Evolutionary conservation across 2,329 filamentous ascomycete species (phyloP).

Genomic region (Neonectria ditissima): DNA sequence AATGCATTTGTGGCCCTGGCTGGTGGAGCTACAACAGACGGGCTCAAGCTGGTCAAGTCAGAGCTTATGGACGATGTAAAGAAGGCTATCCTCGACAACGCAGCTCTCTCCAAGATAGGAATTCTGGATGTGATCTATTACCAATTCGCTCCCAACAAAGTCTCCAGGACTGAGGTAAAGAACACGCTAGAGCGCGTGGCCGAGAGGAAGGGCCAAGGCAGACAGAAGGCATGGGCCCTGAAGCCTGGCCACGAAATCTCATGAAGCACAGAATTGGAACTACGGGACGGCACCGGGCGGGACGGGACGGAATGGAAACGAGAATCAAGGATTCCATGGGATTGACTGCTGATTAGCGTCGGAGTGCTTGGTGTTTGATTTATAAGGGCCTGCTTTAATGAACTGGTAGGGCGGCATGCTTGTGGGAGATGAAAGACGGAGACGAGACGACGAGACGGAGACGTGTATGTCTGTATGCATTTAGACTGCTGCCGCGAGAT

Average conservation of each 20-base stretch:
- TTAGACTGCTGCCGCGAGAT: conserved; percentile 17
- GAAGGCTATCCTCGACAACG: conserved; percentile 55
- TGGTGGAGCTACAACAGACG: conserved; percentile 30
- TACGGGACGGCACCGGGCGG: conserved; percentile 24
- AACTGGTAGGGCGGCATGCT: conserved; percentile 16
- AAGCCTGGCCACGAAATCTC: conserved; percentile 54
- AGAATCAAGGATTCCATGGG: conserved; percentile 26
- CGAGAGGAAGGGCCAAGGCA: conserved; percentile 53
- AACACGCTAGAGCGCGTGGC: conserved; percentile 56
- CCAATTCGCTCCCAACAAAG: conserved; percentile 49
- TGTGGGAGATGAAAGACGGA: background rate
- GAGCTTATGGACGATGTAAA: conserved; percentile 57
- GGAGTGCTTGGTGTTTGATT: conserved; percentile 37
- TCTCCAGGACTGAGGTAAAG: conserved; percentile 56
- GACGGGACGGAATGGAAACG: background rate
- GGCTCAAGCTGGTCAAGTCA: conserved; percentile 51
- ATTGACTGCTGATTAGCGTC: conserved; percentile 42
- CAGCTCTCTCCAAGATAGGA: conserved; percentile 54
- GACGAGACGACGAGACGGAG: background rate
- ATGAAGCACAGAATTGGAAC: conserved; percentile 24
- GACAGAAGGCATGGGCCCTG: conserved; percentile 54
- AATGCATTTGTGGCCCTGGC: conserved; percentile 54
- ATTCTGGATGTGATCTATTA: conserved; percentile 56
- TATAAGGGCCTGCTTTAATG: conserved; percentile 38
- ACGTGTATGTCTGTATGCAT: conserved; percentile 30